These are phyloP conservation scores for Porcisia hertigi DNA, from an alignment of 208 protist species.

Conservation along the genomic window DNA sequence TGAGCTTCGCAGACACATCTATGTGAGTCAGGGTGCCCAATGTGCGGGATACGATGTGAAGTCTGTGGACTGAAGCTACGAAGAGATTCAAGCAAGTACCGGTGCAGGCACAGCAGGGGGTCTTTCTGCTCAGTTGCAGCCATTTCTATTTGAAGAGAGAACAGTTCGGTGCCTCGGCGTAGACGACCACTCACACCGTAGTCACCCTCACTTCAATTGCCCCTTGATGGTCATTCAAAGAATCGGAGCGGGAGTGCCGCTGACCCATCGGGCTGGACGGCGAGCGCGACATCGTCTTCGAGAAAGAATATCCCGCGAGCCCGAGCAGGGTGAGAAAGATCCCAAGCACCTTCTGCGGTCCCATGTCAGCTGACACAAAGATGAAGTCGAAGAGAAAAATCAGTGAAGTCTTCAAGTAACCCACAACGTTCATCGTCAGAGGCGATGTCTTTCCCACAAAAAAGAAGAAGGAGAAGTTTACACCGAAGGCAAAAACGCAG, in stretches of 20 bases:
- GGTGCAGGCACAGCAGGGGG: not conserved
- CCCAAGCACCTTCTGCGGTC: conserved; percentile 41
- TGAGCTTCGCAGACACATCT: too few species aligned
- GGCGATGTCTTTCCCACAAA: conserved; percentile 82
- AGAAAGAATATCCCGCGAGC: conserved; percentile 58
- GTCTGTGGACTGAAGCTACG: not conserved
- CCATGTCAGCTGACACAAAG: conserved; percentile 42
- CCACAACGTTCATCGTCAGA: conserved; percentile 84
- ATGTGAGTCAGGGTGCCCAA: not conserved
- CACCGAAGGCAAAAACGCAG: conserved; percentile 82
- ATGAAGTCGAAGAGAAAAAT: conserved; percentile 73
- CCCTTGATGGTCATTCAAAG: not conserved
- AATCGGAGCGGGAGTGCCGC: not conserved
- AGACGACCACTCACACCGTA: not conserved
- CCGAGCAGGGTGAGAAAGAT: conserved; percentile 61
- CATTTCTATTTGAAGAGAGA: not conserved
- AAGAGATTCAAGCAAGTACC: not conserved
- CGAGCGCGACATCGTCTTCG: conserved; percentile 20
- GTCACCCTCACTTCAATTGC: not conserved
- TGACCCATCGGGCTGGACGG: not conserved
- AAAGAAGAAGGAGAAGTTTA: conserved; percentile 92
- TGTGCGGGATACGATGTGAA: not conserved
- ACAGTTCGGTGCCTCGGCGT: not conserved
- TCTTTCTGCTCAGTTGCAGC: too few species aligned
- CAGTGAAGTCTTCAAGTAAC: conserved; percentile 81